phyloP scores from a whole-genome alignment of 75 land plant genomes.

The Selaginella tamariscina region DNA sequence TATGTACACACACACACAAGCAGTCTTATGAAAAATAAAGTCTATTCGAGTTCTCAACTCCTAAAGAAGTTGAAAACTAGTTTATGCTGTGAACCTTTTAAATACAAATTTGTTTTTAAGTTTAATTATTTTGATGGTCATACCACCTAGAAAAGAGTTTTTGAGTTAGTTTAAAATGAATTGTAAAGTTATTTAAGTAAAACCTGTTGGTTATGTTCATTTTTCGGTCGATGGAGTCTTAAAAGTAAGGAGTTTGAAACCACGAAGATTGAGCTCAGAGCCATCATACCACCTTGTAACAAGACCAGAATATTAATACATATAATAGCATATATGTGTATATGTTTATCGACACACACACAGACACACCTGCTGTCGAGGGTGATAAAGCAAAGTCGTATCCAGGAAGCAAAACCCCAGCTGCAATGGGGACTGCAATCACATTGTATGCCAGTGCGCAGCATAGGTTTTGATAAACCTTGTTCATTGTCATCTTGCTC shows the following conservation, averaged over 20 bases:
- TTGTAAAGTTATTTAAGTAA: too few species aligned
- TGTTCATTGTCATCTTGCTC: slow-evolving; percentile 69
- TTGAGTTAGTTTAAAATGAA: too few species aligned
- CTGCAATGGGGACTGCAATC: slow-evolving; percentile 81
- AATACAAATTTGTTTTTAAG: too few species aligned
- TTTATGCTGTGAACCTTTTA: too few species aligned
- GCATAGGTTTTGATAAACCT: slow-evolving; percentile 81
- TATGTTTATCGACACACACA: too few species aligned
- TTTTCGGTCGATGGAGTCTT: slow-evolving; percentile 35
- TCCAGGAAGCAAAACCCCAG: slow-evolving; percentile 76
- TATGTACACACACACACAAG: too few species aligned
- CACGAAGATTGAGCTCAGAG: slow-evolving; percentile 85
- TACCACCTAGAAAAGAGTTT: too few species aligned
- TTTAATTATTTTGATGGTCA: too few species aligned
- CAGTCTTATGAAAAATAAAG: too few species aligned
- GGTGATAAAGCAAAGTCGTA: slow-evolving; percentile 86
- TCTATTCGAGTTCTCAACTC: too few species aligned
- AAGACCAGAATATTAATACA: neutral
- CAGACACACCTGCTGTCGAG: slow-evolving; percentile 57
- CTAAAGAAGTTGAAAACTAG: too few species aligned
- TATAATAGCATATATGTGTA: too few species aligned
- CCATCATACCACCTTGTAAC: slow-evolving; percentile 85
- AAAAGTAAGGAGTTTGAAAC: slow-evolving; percentile 80
- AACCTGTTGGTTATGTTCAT: neutral
- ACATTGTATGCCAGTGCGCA: slow-evolving; percentile 92